Base-by-base conservation (phyloP, 2,329 filamentous ascomycete genomes). In the Sclerotinia sclerotiorum region DNA sequence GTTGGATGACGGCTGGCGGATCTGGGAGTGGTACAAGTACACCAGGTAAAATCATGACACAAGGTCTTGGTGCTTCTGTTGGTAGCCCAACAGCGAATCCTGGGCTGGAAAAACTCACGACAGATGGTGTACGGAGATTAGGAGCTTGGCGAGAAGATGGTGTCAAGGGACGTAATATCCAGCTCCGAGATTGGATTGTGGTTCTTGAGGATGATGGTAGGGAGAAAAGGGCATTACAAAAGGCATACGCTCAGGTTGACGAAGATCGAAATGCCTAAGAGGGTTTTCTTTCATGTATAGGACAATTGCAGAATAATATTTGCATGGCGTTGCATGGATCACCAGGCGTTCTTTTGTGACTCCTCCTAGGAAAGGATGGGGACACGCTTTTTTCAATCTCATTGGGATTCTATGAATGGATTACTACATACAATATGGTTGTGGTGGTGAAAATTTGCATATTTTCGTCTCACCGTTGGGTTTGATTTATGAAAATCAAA, bases 101-200 rank as follows among this genome's bases (percentile, higher is more conserved):
- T 32, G 77, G 76, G 27, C 74, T 78, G 1, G 79, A 79, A 74
- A 74, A 77, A 73, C 74, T 90, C 68, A 86, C 87, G 5, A 83
- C 82, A 2, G 85, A 87, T 46, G 84, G 86, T 21, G 83, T 86
- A 32, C 87, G 88, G 65, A 86, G 88, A 65, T 81, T 92, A 49
- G 92, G 92, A n/a, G 84, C 85, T 21, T 92, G 89, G 85, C 86
- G 92, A 69, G 93, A 97, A 78, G 90, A 93, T 74, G 88, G 87
- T 65, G 87, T 90, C 29, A 90, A 90, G 76, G 93, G 92, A 44
- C 86, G 84, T 73, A 89, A 89, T 35, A 92, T 97, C 60, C 93
- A 97, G 80, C 82, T 97, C 65, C 86, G 94, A 67, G 94, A 97
- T 78, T 88, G 93, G 82, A 82, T 97, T 21, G 83, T 87, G 27